Base-by-base conservation (phyloP, 805 yeast species). In the Yarrowia keelungensis region DNA sequence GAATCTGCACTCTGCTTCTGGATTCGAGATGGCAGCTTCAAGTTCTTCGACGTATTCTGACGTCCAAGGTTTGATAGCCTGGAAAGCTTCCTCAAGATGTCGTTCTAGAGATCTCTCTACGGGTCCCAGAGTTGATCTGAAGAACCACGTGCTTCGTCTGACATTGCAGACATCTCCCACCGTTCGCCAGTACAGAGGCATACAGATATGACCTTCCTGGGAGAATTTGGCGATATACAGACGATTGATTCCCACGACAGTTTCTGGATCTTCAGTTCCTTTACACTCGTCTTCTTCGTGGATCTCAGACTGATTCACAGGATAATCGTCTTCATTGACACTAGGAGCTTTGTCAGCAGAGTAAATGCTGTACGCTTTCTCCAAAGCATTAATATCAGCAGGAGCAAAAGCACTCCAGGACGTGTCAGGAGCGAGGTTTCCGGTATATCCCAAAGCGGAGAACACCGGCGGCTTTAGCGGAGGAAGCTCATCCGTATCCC, bases 131-230 rank as follows among this genome's bases (percentile, higher is more conserved):
- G 79, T 72, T n/a, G 71, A 69, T 9, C 74, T 69, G 69, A 78
- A 78, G 49, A 81, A 79, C 83, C 83, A 81, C 14, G 75, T 73
- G 36, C 79, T 74, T 12, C 76, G 69, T 15, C 73, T 69, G 1
- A 80, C 81, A 54, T 73, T 73, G n/a, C 77, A 75, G 0, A 77
- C 71, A 47, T 75, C 76, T 11, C 71, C 66, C 51, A 75, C 69
- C 0, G 78, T 71, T 10, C 75, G 70, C 83, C 83, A 81, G 71
- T 81, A 81, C 2, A 80, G 75, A 1, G 83, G 83, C 51, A 70
- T 70, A 51, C 42, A 42, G 11, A 65, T 65, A 19, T 65, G 68
- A 5, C 61, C 58, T 47, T 69, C 64, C 47, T 69, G 46, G 46
- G 69, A 41, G 38, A 69, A 38, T 16, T 74, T 74, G 15, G 76